Percentiles rank a stretch among this genome's conserved stretches.
Conservation (phyloP, 305 asterid species). For the Nicotiana rustica region DNA sequence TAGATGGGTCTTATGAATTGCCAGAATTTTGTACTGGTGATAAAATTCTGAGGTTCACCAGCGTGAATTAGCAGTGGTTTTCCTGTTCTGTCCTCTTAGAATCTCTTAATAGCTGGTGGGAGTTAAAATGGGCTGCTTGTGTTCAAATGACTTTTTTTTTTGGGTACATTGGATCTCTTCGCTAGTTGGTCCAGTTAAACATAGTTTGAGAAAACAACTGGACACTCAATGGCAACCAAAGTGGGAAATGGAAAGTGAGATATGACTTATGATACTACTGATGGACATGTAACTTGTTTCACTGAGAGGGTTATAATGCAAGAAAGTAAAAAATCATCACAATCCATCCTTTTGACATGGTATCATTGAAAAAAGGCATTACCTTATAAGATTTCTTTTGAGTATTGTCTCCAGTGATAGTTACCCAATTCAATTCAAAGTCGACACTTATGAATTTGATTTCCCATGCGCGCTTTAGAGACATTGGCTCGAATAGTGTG, state of each 20-base stretch:
- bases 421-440: slow-evolving; percentile 1
- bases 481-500: not conserved
- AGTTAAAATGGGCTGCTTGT: too few relatives aligned
- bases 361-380: not conserved
- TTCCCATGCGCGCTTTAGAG: not conserved
- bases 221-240: slow-evolving; percentile 69
- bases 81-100: too few relatives aligned
- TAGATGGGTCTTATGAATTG: too few relatives aligned
- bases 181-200: too few relatives aligned
- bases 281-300: not conserved
- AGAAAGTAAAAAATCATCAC: slow-evolving; percentile 3
- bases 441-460: not conserved
- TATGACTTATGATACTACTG: slow-evolving; percentile 59
- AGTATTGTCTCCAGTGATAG: not conserved
- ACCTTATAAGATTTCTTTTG: not conserved
- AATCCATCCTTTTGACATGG: not conserved
- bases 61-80: too few relatives aligned
- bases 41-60: too few relatives aligned
- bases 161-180: too few relatives aligned
- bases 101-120: too few relatives aligned
- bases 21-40: too few relatives aligned
- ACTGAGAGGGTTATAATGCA: not conserved
- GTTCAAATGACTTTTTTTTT: too few relatives aligned
- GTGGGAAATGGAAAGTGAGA: slow-evolving; percentile 77
- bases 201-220: slow-evolving; percentile 71